Base-by-base conservation (phyloP, 2,329 filamentous ascomycete genomes). In the Phyllosticta ampelicida region DNA sequence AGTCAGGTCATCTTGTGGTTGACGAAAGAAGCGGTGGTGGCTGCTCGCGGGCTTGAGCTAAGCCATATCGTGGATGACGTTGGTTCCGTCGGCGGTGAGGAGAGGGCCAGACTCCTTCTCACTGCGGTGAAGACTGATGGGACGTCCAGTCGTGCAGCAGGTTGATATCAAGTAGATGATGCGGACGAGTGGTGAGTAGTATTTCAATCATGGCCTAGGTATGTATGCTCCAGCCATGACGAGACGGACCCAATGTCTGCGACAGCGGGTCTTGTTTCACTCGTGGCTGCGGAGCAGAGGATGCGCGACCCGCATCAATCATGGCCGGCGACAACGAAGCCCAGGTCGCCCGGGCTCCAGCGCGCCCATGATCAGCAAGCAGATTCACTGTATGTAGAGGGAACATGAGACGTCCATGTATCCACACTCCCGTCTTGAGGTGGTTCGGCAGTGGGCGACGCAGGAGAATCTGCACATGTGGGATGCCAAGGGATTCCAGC, bases 241-340 rank as follows among this genome's bases (percentile, higher is more conserved):
- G 55, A 51, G 50, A 58, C 55, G 55, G 55, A 28, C 50, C 8
- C 23, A 26, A 4, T 58, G 53, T 16, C 36, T 44, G 55, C 55
- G 55, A 18, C 55, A 49, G 55, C 55, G 55, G 55, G 55, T 51
- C 55, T n/a, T 58, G 55, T 58, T 58, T 58, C 55, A 58, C 54
- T 48, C 44, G 48, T 55, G 44, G 54, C 55, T 58, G 55, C 55
- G 55, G 55, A 44, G 36, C 8, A 44, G 36, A 58, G 55, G 55
- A 51, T 56, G 55, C 55, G 53, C 53, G 55, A 58, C 53, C 55
- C 55, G 55, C 55, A 58, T 36, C 36, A 57, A 58, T 58, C 55
- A 53, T 26, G 48, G 51, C 55, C 29, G 50, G 28, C 51, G 29
- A 51, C 36, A 30, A 23, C 50, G 29, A 51, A 53, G 51, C 55